A percentile compares a stretch with the other conserved stretches of the same genome.
These are phyloP conservation scores for Candida sithepensis DNA, from an alignment of 805 yeast species.

Conservation along the genomic window DNA sequence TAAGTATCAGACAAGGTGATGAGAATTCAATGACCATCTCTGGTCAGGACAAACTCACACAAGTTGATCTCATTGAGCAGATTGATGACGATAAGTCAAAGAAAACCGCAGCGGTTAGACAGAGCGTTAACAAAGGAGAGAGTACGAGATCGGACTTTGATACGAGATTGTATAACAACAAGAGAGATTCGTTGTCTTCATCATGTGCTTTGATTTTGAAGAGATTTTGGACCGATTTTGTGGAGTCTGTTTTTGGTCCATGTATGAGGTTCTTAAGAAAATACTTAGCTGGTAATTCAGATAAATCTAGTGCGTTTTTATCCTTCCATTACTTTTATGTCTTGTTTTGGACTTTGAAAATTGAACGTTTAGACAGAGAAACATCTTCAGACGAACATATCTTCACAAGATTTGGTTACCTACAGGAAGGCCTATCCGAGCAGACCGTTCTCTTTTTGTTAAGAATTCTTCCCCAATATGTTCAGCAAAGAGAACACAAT, in stretches of 20 bases:
- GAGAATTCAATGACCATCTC: constrained; percentile 60
- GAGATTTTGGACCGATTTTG: constrained; percentile 52
- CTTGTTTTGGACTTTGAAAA: constrained; percentile 72
- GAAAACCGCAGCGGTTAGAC: constrained; percentile 41
- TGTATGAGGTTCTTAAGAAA: constrained; percentile 50
- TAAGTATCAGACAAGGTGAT: constrained; percentile 65
- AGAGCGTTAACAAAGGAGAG: constrained; percentile 16
- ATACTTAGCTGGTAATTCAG: constrained; percentile 25
- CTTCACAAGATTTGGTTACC: constrained; percentile 20
- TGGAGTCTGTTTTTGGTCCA: constrained; percentile 73
- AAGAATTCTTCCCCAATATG: constrained; percentile 36
- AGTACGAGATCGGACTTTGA: constrained; percentile 28
- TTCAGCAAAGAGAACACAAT: constrained; percentile 45
- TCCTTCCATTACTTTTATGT: constrained; percentile 52
- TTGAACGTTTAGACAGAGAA: constrained; percentile 44
- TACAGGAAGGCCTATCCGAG: constrained; percentile 51
- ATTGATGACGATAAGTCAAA: constrained; percentile 62
- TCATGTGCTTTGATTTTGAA: constrained; percentile 32
- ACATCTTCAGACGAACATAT: constrained; percentile 29
- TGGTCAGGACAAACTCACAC: constrained; percentile 52
- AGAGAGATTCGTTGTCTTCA: constrained; percentile 29
- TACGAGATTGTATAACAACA: constrained; percentile 22
- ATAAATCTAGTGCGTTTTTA: constrained; percentile 26
- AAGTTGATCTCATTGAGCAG: constrained; percentile 50
- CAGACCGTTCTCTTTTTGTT: constrained; percentile 52